Conservation (phyloP, 441 rosid genomes). For the Hypseocharis bilobata region DNA sequence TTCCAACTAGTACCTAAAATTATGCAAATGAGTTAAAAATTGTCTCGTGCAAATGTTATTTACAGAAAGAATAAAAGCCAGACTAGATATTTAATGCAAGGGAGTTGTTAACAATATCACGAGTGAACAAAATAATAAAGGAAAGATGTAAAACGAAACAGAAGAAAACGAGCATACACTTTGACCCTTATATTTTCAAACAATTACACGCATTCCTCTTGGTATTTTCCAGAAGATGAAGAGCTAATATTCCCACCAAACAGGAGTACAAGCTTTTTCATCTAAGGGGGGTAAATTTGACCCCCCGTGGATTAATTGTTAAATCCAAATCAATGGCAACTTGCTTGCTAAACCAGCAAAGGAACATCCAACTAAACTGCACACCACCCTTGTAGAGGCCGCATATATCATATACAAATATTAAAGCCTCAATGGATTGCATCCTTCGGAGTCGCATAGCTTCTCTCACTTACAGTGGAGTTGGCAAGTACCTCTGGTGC, state of each 20-base stretch:
- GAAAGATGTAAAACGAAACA: no score
- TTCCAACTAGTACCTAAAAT: no score
- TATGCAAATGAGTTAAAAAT: no score
- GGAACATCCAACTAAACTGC: constrained; percentile 15
- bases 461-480: constrained; percentile 51
- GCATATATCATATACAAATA: constrained; percentile 9
- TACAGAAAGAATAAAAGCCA: no score
- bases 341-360: constrained; percentile 15
- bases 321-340: constrained; percentile 14
- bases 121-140: no score
- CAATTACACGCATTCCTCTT: no score
- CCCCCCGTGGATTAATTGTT: constrained; percentile 19
- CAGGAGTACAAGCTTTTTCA: constrained; percentile 17
- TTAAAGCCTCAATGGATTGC: constrained; percentile 27
- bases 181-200: no score
- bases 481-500: constrained; percentile 44
- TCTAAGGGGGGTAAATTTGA: constrained; percentile 18
- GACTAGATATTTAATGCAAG: no score
- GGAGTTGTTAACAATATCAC: no score
- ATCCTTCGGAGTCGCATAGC: constrained; percentile 40
- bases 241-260: constrained; percentile 17
- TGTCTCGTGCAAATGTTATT: no score
- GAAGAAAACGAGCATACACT: no score
- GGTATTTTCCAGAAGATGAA: not conserved
- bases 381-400: constrained; percentile 6